A percentile compares a stretch with the other conserved stretches of the same genome.
Evolutionary conservation across 345 rosid genomes (phyloP).

Genomic region (Chamaenerion angustifolium): DNA sequence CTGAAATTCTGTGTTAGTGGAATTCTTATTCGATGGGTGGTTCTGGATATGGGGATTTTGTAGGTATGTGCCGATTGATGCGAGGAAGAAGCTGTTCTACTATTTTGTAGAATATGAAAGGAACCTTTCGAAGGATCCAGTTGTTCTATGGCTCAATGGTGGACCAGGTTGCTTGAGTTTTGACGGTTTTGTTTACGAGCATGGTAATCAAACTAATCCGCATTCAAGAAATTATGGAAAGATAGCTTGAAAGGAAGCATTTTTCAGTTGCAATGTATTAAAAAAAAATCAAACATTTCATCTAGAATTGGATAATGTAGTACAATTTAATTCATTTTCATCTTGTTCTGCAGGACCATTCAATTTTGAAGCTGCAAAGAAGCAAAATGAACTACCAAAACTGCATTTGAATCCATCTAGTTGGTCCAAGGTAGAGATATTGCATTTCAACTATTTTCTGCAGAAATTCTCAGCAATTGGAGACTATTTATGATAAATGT

Average conservation of each 20-base stretch:
- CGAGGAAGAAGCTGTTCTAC: conserved; percentile 18
- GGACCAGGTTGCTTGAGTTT: conserved; percentile 37
- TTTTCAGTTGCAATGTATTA: too few relatives aligned
- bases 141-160: conserved; percentile 33
- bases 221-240: too few relatives aligned
- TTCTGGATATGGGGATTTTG: not conserved
- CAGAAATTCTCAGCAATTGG: not conserved
- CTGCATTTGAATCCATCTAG: conserved; percentile 66
- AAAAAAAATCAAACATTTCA: not conserved
- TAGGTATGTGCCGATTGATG: conserved; percentile 11
- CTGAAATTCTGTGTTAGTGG: not conserved
- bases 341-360: conserved; percentile 54
- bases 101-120: conserved; percentile 22
- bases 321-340: not conserved
- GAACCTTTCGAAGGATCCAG: conserved; percentile 18
- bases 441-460: not conserved
- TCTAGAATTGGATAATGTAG: not conserved
- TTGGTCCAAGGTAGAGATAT: conserved; percentile 75
- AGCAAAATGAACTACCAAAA: conserved; percentile 19
- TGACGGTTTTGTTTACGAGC: conserved; percentile 30
- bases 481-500: not conserved
- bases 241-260: too few relatives aligned
- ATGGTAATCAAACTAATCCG: conserved; percentile 4
- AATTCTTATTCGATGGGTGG: not conserved
- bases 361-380: conserved; percentile 42